phyloP scores from a whole-genome alignment of 2,329 filamentous ascomycete species.

The Rhexocercosporidium sp. region DNA sequence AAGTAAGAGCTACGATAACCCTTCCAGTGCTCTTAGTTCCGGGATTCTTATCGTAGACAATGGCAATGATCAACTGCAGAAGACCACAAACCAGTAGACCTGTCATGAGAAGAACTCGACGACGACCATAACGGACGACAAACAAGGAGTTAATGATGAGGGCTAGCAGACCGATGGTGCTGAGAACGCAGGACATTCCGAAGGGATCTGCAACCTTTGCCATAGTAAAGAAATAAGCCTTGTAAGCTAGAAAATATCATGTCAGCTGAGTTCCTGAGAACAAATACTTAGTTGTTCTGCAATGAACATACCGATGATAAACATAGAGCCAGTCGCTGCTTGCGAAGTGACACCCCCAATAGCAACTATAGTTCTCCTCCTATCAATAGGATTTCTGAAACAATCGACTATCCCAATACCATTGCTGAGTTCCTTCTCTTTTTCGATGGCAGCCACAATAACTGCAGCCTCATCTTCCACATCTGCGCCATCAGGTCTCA shows the following conservation, averaged over 20 bases:
- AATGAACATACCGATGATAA: slow-evolving; percentile 53
- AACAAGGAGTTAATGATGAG: slow-evolving; percentile 58
- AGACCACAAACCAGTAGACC: slow-evolving; percentile 58
- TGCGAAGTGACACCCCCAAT: slow-evolving; percentile 55
- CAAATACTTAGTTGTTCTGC: too few relatives aligned
- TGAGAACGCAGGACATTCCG: slow-evolving; percentile 60
- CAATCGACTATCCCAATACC: slow-evolving; percentile 50
- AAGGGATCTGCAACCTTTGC: slow-evolving; percentile 60
- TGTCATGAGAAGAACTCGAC: slow-evolving; percentile 56
- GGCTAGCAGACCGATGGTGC: slow-evolving; percentile 56
- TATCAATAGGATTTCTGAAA: slow-evolving; percentile 56
- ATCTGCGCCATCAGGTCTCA: slow-evolving; percentile 39
- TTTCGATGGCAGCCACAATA: slow-evolving; percentile 39
- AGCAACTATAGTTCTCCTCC: slow-evolving; percentile 54
- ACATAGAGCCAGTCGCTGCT: slow-evolving; percentile 60
- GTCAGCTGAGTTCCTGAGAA: neutral
- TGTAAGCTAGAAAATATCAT: slow-evolving; percentile 50
- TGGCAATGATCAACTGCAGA: slow-evolving; percentile 59
- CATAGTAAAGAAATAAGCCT: slow-evolving; percentile 65
- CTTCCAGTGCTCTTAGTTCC: slow-evolving; percentile 46
- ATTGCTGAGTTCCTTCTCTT: slow-evolving; percentile 37
- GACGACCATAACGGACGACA: slow-evolving; percentile 57
- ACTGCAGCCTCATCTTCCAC: slow-evolving; percentile 40
- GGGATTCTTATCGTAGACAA: slow-evolving; percentile 54
- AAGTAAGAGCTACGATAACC: slow-evolving; percentile 53